Evolutionary conservation across 2,329 filamentous ascomycete genomes (phyloP).

Genomic region (Calonectria montana): DNA sequence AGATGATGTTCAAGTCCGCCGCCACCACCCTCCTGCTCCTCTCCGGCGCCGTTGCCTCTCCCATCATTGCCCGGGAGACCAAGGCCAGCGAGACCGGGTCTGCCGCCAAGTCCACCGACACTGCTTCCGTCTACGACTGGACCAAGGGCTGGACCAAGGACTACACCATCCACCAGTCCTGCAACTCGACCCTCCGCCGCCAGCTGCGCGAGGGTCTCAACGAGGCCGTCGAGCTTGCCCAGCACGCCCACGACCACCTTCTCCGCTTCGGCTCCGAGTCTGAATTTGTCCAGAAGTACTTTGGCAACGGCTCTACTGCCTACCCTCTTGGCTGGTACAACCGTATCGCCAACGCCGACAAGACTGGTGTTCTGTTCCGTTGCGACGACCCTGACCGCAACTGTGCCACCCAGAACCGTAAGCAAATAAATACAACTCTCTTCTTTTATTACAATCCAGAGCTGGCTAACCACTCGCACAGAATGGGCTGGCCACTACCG

Average conservation of each 20-base stretch:
- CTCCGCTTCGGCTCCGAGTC: constrained; percentile 67
- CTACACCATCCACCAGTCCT: constrained; percentile 71
- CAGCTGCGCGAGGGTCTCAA: constrained; percentile 68
- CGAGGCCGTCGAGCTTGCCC: constrained; percentile 68
- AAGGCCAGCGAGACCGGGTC: constrained; percentile 36
- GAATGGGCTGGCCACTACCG: constrained; percentile 77
- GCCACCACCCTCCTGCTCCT: constrained; percentile 39
- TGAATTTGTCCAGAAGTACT: constrained; percentile 73
- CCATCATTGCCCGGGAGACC: constrained; percentile 39
- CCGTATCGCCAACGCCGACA: constrained; percentile 68
- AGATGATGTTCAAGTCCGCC: constrained; percentile 44
- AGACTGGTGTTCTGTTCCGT: constrained; percentile 68
- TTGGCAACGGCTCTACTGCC: constrained; percentile 68
- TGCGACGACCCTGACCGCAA: constrained; percentile 77
- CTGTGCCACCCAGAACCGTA: constrained; percentile 62
- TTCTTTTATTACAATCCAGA: fast-evolving
- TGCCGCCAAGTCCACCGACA: constrained; percentile 31
- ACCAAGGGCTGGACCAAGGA: constrained; percentile 45
- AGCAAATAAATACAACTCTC: constrained; percentile 15
- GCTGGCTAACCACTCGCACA: constrained; percentile 42
- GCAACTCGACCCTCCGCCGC: constrained; percentile 69
- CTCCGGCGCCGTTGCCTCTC: constrained; percentile 42
- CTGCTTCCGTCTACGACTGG: constrained; percentile 47
- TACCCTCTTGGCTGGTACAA: constrained; percentile 72
- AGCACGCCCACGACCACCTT: constrained; percentile 72